Base-by-base conservation (phyloP, 1,284 basidiomycete genomes). In the Irpex sp. region DNA sequence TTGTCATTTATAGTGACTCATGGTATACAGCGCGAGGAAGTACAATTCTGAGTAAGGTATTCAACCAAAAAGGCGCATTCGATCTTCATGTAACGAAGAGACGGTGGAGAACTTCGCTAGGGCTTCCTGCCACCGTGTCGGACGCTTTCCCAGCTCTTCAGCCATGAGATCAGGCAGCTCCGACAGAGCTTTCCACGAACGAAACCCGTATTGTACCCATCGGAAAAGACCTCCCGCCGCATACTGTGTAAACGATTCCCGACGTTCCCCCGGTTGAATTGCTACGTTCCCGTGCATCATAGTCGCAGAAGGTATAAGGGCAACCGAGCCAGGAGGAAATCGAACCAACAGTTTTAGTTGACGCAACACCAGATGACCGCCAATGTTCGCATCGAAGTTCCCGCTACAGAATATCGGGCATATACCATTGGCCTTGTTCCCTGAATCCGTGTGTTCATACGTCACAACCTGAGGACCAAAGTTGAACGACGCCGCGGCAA, bases 221-320 rank as follows among this genome's bases (percentile, higher is more conserved):
- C 78, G 73, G 59, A 80, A 77, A 1, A 80, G 60, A 3, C 72
- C 73, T 1, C 76, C 78, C 6, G 77, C 71, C 15, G 72, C 73
- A 42, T 73, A 82, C 38, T 79, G 74, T 0, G 77, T 75, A 27
- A 78, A 74, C 0, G 77, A 79, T n/a, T 62, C 6, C 11, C 59
- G 24, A 2, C 22, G 27, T 32, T 62, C 24, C 15, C 27, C 59
- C 4, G 59, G 59, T 10, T 62, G 59, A 5, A 62, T 27, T 6
- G 3, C 4, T 4, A 70, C 75, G 56, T 80, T 81, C 24, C 72
- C 75, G 66, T 81, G 80, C 2, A 22, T 24, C 11, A 81, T 42
- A 6, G 71, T 69, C 3, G 77, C 78, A 6, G 80, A 81, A 1
- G 77, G 77, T 63, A 81, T 72, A n/a, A 80, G 74, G 43, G 76